A percentile compares a stretch with the other conserved stretches of the same genome.
phyloP scores from a whole-genome alignment of 2,329 filamentous ascomycete species.

The Trematosphaeria pertusa region DNA sequence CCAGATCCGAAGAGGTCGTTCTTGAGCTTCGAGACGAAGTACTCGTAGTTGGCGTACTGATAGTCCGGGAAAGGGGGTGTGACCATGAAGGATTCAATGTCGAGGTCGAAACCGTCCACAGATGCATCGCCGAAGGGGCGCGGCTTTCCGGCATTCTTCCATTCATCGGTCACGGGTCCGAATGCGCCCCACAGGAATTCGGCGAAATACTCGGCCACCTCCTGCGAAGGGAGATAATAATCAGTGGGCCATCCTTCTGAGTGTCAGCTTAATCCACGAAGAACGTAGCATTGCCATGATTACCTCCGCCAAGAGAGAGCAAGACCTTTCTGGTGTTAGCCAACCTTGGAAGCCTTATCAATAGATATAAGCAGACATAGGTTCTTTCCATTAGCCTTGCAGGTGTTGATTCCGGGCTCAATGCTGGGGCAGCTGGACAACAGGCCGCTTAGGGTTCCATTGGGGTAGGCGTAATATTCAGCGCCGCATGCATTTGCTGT shows the following conservation, averaged over 20 bases:
- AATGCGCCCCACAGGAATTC: slow-evolving; percentile 60
- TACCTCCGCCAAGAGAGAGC: slow-evolving; percentile 57
- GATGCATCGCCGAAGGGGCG: slow-evolving; percentile 56
- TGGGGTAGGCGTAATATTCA: slow-evolving; percentile 46
- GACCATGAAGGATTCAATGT: slow-evolving; percentile 47
- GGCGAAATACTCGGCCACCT: slow-evolving; percentile 55
- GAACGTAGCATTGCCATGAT: neutral
- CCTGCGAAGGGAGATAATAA: slow-evolving; percentile 53
- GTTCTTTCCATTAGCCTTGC: slow-evolving; percentile 44
- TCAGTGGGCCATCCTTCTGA: slow-evolving; percentile 35
- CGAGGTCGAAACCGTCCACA: slow-evolving; percentile 63
- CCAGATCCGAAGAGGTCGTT: slow-evolving; percentile 43
- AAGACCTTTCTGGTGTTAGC: slow-evolving; percentile 30
- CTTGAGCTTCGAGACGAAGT: slow-evolving; percentile 58
- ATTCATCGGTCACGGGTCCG: slow-evolving; percentile 48
- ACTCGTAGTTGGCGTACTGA: slow-evolving; percentile 52
- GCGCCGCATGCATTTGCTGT: slow-evolving; percentile 55
- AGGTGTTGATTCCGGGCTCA: slow-evolving; percentile 36
- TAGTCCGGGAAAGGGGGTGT: slow-evolving; percentile 35
- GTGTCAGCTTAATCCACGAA: neutral
- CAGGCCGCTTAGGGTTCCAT: slow-evolving; percentile 50
- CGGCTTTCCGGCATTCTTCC: slow-evolving; percentile 44
- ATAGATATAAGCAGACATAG: neutral
- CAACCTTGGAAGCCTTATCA: neutral
- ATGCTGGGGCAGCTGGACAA: slow-evolving; percentile 54